Evolutionary conservation across 2,329 filamentous ascomycete genomes (phyloP), one percentile per base, ranked within the genome.

Genomic region (Penicillium sp.): DNA sequence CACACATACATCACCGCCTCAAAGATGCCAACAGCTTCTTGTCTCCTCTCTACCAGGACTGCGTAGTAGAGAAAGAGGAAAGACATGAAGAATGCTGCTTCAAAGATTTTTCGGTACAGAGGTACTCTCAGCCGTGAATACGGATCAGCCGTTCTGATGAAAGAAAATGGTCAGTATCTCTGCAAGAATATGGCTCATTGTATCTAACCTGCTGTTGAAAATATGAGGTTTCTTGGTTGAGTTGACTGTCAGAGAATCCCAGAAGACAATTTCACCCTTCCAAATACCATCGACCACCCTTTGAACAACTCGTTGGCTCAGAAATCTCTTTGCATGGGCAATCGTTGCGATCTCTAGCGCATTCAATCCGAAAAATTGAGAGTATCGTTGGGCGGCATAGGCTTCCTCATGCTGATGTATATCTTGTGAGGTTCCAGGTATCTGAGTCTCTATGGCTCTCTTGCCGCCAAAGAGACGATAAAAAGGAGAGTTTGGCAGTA

Each of bases 201-300:
- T 28, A 41, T 46, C 67, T 58, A 64, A 78, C 73, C 72, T 72
- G 61, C 79, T 77, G 68, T 89, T 89, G 74, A 94, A 95, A 61
- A 89, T 84, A 22, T 88, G 86, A 1, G 90, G 87, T 66, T 85
- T 85, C 73, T 95, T 96, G 55, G 81, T 83, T 0, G 89, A 85
- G 65, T 88, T 78, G 9, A 90, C 82, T 9, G 84, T 87, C n/a
- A 96, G 77, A 6, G 80, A 84, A 57, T 91, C 88, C 91, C 90
- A 96, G 71, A 95, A 94, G 36, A 92, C 84, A 57, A 96, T 91
- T 61, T 92, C 87, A 43, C 91, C 91, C 60, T 87, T 85, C 90
- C 91, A 95, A 51, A 96, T 89, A 46, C 88, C 88, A 43, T 88
- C 88, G 59, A 96, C 84, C 61, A 95, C 88, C 66, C 88, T 89